A percentile compares a stretch with the other conserved stretches of the same genome.
Conservation (phyloP, 352 stramenopile genomes). For the Pythium chondricola region DNA sequence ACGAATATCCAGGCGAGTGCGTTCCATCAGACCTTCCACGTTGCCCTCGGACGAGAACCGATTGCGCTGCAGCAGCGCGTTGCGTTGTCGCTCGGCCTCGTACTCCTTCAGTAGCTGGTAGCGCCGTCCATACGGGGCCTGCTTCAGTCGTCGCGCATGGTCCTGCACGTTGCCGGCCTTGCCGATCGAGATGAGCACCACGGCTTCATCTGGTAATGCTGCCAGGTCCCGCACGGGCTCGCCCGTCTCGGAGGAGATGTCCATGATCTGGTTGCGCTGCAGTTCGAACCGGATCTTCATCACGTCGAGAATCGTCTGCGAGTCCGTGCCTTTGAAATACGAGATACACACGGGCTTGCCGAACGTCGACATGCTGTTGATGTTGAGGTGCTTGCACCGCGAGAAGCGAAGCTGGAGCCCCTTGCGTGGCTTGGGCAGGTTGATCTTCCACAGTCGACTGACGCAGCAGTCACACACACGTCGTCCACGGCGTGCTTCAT, state of each 20-base stretch:
- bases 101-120: slow-evolving; percentile 19
- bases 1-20: slow-evolving; percentile 16
- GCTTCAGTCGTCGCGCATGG: slow-evolving; percentile 18
- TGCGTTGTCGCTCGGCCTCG: slow-evolving; percentile 12
- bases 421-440: slow-evolving; percentile 64
- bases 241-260: slow-evolving; percentile 66
- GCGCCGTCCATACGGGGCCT: slow-evolving; percentile 15
- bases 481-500: slow-evolving; percentile 47
- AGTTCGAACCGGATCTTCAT: slow-evolving; percentile 78
- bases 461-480: slow-evolving; percentile 76
- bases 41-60: slow-evolving; percentile 53
- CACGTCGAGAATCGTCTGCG: slow-evolving; percentile 62
- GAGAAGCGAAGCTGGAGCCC: slow-evolving; percentile 34
- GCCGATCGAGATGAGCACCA: slow-evolving; percentile 71
- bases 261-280: slow-evolving; percentile 66
- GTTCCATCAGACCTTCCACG: slow-evolving; percentile 31
- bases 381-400: slow-evolving; percentile 63
- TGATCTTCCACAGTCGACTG: slow-evolving; percentile 72
- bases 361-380: slow-evolving; percentile 77
- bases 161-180: slow-evolving; percentile 77
- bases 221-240: slow-evolving; percentile 53
- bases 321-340: slow-evolving; percentile 74
- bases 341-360: slow-evolving; percentile 73
- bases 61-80: slow-evolving; percentile 25
- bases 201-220: slow-evolving; percentile 48